Conservation (phyloP, 768 basidiomycete genomes). For the Boletales sp. region DNA sequence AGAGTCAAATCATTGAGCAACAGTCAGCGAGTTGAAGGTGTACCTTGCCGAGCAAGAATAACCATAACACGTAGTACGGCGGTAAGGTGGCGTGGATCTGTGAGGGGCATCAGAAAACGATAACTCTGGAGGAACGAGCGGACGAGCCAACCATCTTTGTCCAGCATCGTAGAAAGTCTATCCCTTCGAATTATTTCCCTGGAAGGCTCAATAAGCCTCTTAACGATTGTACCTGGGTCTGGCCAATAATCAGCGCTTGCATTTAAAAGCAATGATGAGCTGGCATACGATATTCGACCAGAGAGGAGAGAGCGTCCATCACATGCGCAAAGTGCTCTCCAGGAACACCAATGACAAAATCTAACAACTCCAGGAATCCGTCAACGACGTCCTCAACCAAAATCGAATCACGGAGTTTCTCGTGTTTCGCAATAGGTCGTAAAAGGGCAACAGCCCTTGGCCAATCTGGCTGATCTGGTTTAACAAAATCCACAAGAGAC, state of each 20-base stretch:
- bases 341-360: neutral
- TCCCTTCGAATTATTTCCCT: neutral
- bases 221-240: slow-evolving; percentile 3
- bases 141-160: neutral
- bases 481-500: slow-evolving; percentile 1
- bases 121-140: neutral
- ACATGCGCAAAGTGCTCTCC: slow-evolving; percentile 10
- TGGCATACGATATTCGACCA: slow-evolving; percentile 8
- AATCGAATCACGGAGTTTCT: slow-evolving; percentile 7
- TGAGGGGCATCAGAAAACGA: neutral
- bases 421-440: slow-evolving; percentile 13
- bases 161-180: slow-evolving; percentile 12
- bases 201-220: slow-evolving; percentile 1
- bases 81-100: slow-evolving; percentile 10
- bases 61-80: slow-evolving; percentile 13
- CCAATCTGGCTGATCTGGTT: slow-evolving; percentile 10
- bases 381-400: slow-evolving; percentile 6
- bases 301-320: slow-evolving; percentile 16
- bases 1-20: neutral
- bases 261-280: neutral
- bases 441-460: slow-evolving; percentile 16
- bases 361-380: slow-evolving; percentile 9
- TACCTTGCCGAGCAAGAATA: slow-evolving; percentile 6
- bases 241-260: neutral
- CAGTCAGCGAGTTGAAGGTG: neutral